These are phyloP conservation scores for Daldinia concentrica DNA, from an alignment of 495 filamentous ascomycete species.

Conservation along the genomic window DNA sequence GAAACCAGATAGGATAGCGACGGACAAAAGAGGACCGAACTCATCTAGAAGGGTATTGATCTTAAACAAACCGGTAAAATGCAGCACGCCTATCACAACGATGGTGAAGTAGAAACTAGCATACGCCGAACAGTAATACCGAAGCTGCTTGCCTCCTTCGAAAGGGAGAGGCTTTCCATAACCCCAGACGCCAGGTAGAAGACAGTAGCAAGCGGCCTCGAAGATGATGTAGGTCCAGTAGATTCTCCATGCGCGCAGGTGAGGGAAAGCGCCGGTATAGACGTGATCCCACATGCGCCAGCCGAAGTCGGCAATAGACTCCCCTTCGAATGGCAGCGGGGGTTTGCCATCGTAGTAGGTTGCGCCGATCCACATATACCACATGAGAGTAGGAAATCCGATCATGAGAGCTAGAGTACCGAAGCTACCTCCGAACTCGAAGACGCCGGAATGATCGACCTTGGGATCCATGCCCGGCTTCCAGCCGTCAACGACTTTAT, in stretches of 20 bases:
- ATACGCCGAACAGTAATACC: constrained; percentile 92
- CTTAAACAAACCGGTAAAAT: constrained; percentile 84
- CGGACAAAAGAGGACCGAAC: constrained; percentile 89
- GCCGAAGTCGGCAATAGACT: constrained; percentile 74
- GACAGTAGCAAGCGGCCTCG: constrained; percentile 81
- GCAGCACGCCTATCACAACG: constrained; percentile 69
- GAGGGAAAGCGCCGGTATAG: constrained; percentile 83
- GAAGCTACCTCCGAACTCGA: constrained; percentile 87
- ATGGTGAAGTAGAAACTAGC: constrained; percentile 90
- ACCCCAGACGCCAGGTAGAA: constrained; percentile 82
- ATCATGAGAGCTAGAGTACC: constrained; percentile 88
- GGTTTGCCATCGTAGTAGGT: constrained; percentile 88
- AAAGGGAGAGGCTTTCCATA: constrained; percentile 88
- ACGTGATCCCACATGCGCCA: constrained; percentile 72
- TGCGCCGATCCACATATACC: constrained; percentile 98
- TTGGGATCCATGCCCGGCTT: constrained; percentile 74
- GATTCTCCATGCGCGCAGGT: constrained; percentile 81
- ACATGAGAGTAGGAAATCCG: constrained; percentile 92
- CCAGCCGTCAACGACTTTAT: constrained; percentile 71
- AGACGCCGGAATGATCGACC: constrained; percentile 80
- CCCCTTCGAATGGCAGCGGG: constrained; percentile 70
- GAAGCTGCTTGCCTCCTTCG: constrained; percentile 80
- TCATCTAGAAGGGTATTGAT: constrained; percentile 95
- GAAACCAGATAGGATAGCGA: constrained; percentile 90
- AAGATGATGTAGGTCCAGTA: constrained; percentile 94